A percentile compares a stretch with the other conserved stretches of the same genome.
Conservation (phyloP, 1,284 basidiomycete species). For the Pholiota adiposa region DNA sequence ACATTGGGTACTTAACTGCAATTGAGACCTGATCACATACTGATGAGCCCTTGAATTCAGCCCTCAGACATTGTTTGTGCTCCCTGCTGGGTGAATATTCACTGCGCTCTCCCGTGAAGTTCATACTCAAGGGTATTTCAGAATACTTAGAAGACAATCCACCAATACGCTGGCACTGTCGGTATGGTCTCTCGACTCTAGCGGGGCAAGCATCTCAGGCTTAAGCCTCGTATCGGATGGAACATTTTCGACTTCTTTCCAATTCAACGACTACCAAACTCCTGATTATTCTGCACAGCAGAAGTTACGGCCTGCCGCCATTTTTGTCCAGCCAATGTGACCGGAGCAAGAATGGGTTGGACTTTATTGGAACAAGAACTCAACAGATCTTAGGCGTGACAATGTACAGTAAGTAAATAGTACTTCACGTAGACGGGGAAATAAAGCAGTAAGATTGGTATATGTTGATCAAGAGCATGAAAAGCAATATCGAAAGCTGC, state of each 20-base stretch:
- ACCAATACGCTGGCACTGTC: constrained; percentile 50
- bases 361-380: background rate
- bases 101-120: background rate
- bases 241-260: constrained; percentile 40
- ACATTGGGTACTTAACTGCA: constrained; percentile 41
- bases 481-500: background rate
- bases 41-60: constrained; percentile 26
- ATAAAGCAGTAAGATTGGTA: background rate
- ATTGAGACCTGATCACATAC: background rate
- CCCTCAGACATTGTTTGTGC: constrained; percentile 51
- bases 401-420: background rate
- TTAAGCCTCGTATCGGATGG: constrained; percentile 47
- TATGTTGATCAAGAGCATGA: background rate
- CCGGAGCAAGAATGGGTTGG: background rate
- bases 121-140: constrained; percentile 18
- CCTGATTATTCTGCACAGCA: constrained; percentile 40
- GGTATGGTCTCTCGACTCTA: constrained; percentile 49
- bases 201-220: constrained; percentile 45
- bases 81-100: constrained; percentile 46
- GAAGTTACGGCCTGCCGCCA: constrained; percentile 26
- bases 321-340: constrained; percentile 30
- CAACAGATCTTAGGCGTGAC: too few species aligned
- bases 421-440: background rate
- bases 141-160: constrained; percentile 43
- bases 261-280: constrained; percentile 40